Percentiles rank a stretch among this genome's conserved stretches.
Evolutionary conservation across 306 rosid species (phyloP).

Genomic region (Dryas octopetala): DNA sequence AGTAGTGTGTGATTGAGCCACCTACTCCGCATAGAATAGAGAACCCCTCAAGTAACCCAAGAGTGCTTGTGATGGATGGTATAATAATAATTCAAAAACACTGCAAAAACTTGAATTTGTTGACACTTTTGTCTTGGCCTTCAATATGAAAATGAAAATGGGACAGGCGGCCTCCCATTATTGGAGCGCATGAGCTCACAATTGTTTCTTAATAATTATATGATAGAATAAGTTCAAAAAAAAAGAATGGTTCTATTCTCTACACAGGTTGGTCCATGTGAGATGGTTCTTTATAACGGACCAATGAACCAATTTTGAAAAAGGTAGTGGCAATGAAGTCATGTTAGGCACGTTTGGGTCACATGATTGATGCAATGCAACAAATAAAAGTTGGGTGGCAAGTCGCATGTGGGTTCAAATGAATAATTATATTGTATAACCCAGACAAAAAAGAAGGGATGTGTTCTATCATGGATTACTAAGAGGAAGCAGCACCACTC

Average conservation of each 20-base stretch:
- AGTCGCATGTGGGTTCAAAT: constrained; percentile 24
- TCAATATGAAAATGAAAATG: constrained; percentile 14
- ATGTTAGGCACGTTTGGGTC: constrained; percentile 55
- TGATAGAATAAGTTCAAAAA: constrained; percentile 38
- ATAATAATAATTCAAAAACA: constrained; percentile 22
- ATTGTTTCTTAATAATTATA: constrained; percentile 39
- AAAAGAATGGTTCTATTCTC: constrained; percentile 27
- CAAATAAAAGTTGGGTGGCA: constrained; percentile 23
- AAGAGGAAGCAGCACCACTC: constrained; percentile 16
- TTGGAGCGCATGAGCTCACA: constrained; percentile 33
- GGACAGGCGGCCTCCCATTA: constrained; percentile 29
- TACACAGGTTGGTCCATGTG: constrained; percentile 88
- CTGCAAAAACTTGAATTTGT: constrained; percentile 9
- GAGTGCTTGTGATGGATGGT: not conserved
- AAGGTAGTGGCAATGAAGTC: constrained; percentile 27
- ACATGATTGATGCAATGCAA: constrained; percentile 46
- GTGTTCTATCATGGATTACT: constrained; percentile 15
- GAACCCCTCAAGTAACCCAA: constrained; percentile 13
- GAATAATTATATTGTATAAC: constrained; percentile 11
- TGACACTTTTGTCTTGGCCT: constrained; percentile 39
- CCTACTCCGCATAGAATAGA: constrained; percentile 1
- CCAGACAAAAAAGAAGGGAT: constrained; percentile 4
- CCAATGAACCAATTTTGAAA: constrained; percentile 33
- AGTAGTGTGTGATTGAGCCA: constrained; percentile 2
- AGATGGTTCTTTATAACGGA: constrained; percentile 50